Conservation (phyloP, 352 stramenopile genomes). For the Pythium vanterpoolii region DNA sequence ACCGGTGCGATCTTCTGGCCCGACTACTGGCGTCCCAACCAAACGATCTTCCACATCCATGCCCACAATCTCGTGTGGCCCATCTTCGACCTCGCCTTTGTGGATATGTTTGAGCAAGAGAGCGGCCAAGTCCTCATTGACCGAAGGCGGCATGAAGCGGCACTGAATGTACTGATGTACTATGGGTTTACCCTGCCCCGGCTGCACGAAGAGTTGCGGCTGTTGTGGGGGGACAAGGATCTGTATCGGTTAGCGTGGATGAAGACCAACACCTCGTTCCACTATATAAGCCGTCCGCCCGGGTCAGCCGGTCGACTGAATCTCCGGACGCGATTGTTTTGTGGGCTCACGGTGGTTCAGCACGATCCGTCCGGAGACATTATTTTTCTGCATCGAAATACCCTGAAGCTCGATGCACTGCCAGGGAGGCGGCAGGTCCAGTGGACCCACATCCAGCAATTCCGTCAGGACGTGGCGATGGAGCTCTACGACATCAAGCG, state of each 20-base stretch:
- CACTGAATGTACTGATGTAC: constrained; percentile 66
- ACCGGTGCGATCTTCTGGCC: constrained; percentile 75
- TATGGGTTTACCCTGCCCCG: constrained; percentile 41
- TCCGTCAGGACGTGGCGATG: not conserved
- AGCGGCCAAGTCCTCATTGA: constrained; percentile 72
- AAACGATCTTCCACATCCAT: constrained; percentile 81
- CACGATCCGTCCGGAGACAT: constrained; percentile 21
- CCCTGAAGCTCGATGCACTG: constrained; percentile 21
- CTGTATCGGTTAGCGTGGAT: constrained; percentile 76
- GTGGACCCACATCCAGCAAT: constrained; percentile 25
- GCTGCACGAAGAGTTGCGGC: constrained; percentile 40
- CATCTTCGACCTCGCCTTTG: constrained; percentile 49
- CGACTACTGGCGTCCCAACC: constrained; percentile 63
- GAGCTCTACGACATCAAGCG: not conserved
- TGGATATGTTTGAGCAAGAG: constrained; percentile 80
- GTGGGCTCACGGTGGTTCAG: constrained; percentile 43
- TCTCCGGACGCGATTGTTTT: constrained; percentile 53
- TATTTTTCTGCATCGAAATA: constrained; percentile 20
- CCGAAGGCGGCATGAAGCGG: constrained; percentile 32
- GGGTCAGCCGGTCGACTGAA: constrained; percentile 46
- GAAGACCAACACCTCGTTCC: constrained; percentile 56
- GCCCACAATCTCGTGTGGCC: constrained; percentile 61
- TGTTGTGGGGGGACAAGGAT: constrained; percentile 80
- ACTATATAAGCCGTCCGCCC: constrained; percentile 53
- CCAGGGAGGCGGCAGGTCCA: not conserved